Conservation (phyloP, 495 filamentous ascomycete genomes). For the Penicillium flavigenum region DNA sequence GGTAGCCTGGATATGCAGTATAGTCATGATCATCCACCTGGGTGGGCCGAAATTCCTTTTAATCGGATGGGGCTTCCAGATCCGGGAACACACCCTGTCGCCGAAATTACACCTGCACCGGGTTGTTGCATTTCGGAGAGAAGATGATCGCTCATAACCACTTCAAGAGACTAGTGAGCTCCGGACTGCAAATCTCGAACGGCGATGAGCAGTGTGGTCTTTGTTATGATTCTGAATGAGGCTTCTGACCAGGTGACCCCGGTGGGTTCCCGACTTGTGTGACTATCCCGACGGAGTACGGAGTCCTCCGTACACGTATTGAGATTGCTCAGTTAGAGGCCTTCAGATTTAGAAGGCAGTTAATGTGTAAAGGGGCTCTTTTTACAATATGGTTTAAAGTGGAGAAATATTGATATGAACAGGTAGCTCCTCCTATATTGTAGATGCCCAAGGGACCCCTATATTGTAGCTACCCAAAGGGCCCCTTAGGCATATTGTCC, state of each 20-base stretch:
- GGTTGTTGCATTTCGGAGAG: conserved; percentile 45
- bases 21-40: conserved; percentile 47
- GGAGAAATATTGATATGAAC: not conserved
- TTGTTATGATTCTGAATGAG: conserved; percentile 50
- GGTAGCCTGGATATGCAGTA: conserved; percentile 30
- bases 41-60: conserved; percentile 42
- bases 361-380: conserved; percentile 14
- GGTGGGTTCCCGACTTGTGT: conserved; percentile 51
- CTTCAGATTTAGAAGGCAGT: conserved; percentile 30
- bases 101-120: conserved; percentile 39
- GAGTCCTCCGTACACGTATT: conserved; percentile 25
- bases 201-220: conserved; percentile 51
- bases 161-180: conserved; percentile 37
- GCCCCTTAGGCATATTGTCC: not conserved
- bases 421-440: not conserved
- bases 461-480: not conserved
- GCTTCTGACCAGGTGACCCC: conserved; percentile 42
- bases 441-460: not conserved
- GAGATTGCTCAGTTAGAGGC: conserved; percentile 49
- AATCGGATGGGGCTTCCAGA: conserved; percentile 50
- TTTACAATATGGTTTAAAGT: not conserved
- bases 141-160: conserved; percentile 31
- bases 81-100: conserved; percentile 28
- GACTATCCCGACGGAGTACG: conserved; percentile 41
- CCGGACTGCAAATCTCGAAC: conserved; percentile 41